Evolutionary conservation across 495 filamentous ascomycete genomes (phyloP).

Genomic region (Hyphodiscus hymeniophilus): DNA sequence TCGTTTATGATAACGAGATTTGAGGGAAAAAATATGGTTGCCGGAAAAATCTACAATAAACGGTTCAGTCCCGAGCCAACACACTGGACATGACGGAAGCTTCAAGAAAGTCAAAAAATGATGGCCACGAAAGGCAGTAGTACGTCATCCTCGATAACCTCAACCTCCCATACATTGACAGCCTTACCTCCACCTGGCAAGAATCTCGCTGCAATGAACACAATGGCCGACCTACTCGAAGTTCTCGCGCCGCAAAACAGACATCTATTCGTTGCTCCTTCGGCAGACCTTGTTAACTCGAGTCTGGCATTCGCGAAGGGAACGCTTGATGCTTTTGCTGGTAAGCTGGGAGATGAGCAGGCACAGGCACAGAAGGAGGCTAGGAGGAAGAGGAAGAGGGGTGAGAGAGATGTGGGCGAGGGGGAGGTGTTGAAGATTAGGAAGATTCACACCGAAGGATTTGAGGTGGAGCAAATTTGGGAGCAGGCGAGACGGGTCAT

Average conservation of each 20-base stretch:
- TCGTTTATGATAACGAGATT: too few species aligned
- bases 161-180: conserved; percentile 47
- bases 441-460: conserved; percentile 78
- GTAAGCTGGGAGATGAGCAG: conserved; percentile 58
- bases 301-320: conserved; percentile 64
- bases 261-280: conserved; percentile 64
- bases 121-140: conserved; percentile 42
- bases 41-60: too few species aligned
- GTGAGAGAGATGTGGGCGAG: conserved; percentile 22
- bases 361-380: conserved; percentile 43
- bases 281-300: conserved; percentile 49
- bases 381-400: conserved; percentile 59
- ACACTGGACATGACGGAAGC: too few species aligned
- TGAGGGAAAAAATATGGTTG: too few species aligned
- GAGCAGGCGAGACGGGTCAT: conserved; percentile 83
- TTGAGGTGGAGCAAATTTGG: conserved; percentile 85
- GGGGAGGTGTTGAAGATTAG: conserved; percentile 54
- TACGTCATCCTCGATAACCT: conserved; percentile 44
- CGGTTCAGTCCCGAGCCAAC: too few species aligned
- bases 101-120: conserved; percentile 27
- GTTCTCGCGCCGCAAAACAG: conserved; percentile 34
- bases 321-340: conserved; percentile 68
- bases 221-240: conserved; percentile 8
- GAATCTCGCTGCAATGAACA: conserved; percentile 7
- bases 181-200: conserved; percentile 10